These are phyloP conservation scores for Penicillium fimorum DNA, from an alignment of 495 filamentous ascomycete species.

Conservation along the genomic window DNA sequence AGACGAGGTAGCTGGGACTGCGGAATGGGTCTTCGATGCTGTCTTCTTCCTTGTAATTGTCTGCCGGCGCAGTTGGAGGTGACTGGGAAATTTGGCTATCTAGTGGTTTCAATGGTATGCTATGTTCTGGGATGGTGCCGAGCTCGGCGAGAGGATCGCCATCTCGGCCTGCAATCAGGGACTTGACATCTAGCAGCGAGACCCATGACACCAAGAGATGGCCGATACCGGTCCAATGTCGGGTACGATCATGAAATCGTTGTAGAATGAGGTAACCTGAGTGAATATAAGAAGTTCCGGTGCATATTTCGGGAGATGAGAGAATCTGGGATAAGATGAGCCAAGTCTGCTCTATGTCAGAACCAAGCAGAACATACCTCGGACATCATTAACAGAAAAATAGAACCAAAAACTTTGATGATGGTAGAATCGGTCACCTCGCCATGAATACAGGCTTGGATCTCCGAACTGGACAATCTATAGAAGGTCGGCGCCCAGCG, in stretches of 20 bases:
- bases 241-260: slow-evolving; percentile 33
- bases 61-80: neutral
- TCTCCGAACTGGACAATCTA: slow-evolving; percentile 34
- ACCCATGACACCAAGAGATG: slow-evolving; percentile 38
- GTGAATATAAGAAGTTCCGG: slow-evolving; percentile 37
- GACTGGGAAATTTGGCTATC: neutral
- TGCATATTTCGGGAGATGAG: slow-evolving; percentile 29
- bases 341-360: neutral
- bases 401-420: slow-evolving; percentile 30
- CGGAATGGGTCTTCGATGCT: slow-evolving; percentile 23
- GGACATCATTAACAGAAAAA: slow-evolving; percentile 42
- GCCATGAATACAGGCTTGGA: slow-evolving; percentile 33
- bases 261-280: slow-evolving; percentile 37
- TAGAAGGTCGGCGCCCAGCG: slow-evolving; percentile 35
- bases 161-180: slow-evolving; percentile 42
- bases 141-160: slow-evolving; percentile 40
- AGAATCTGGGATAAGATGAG: slow-evolving; percentile 23
- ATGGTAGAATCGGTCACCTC: slow-evolving; percentile 29
- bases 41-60: slow-evolving; percentile 16
- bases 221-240: slow-evolving; percentile 32
- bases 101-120: neutral
- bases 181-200: slow-evolving; percentile 40
- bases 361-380: slow-evolving; percentile 28
- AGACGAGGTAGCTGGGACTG: slow-evolving; percentile 36
- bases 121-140: slow-evolving; percentile 23